Evolutionary conservation across 2,329 filamentous ascomycete species (phyloP), one percentile per base, ranked within the genome.

Genomic region (Pseudonectria buxi): DNA sequence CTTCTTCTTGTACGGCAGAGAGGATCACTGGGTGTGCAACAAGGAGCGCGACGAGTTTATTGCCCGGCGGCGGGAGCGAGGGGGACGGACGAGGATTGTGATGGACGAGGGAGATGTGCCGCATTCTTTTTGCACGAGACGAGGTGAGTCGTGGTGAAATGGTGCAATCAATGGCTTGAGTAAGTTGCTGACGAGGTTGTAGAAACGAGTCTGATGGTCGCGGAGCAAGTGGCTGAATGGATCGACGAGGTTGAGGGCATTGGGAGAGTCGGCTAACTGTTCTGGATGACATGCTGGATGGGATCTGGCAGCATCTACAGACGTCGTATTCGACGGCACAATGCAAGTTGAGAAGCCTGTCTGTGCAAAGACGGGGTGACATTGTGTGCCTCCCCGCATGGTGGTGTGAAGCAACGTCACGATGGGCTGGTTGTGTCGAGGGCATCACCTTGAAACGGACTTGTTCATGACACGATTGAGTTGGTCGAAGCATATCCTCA

Each of bases 21-120:
- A 71, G 33, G 78, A 83, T 41, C 69, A 79, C 37, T 83, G 78
- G 78, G 74, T 83, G 2, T 71, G 72, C 3, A 61, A 75, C 31
- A 61, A 68, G 32, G 64, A 68, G 30, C 63, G 78, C 7, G 74
- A 81, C 44, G 65, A 64, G 18, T 73, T 82, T 39, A 74, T 81
- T 35, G 61, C 60, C 29, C 56, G 56, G 28, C 57, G 65, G 39
- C 54, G 49, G 48, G 55, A 51, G 39, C 34, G 55, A 56, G 52
- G 54, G 53, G 63, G 63, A 6, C 59, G 64, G 40, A 68, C 69
- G 1, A 63, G 59, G 37, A 63, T 79, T 32, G 55, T 70, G 24
- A 62, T 82, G 25, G 76, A 81, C 37, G 67, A 76, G 44, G 67
- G 65, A 3, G 61, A 67, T 9, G 55, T 81, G 9, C 72, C 71